Base-by-base conservation (phyloP, 208 protist genomes). In the Naegleria lovaniensis region DNA sequence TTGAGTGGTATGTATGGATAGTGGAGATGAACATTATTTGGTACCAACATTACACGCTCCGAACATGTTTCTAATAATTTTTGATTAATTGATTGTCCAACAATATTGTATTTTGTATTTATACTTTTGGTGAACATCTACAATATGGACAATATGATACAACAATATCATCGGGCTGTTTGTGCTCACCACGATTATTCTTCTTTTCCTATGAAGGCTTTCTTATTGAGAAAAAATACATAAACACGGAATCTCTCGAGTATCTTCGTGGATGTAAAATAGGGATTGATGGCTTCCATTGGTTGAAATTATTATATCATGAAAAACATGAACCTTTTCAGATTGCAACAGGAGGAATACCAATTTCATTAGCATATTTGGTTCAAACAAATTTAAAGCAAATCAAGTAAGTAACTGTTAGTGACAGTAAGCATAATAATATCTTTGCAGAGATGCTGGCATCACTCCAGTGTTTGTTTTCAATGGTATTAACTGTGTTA, bases 401-500 rank as follows among this genome's bases (percentile, higher is more conserved):
- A 87, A n/a, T 40, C 39, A 87, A 87, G 83, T 51, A 51, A 51
- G 41, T 40, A 41, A 39, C 33, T 40, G 38, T 16, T 22, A 0
- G 33, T 38, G 29, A 41, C 67, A 48, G 7, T 48, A 67, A 67
- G 16, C 3, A 5, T 41, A 16, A 5, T 41, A 16, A 41, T 2
- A 84, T 40, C 16, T 41, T 38, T 40, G 0, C 15, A 84, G 76
- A 36, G 38, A 84, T 33, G 33, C 41, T 87, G 83, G 41, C 15
- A 87, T 87, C 29, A 87, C 83, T 51, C 83, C 83, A 87, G 83
- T 87, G 2, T 87, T 87, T 87, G 83, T 87, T 25, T 87, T 87
- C 29, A 87, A 87, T 87, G 83, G 83, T 52, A 87, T 87, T 9
- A 40, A 22, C 43, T 25, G 19, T n/a, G 33, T 40, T 29, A 87